phyloP scores from a whole-genome alignment of 1,284 basidiomycete species.

The Schizophyllum amplum region DNA sequence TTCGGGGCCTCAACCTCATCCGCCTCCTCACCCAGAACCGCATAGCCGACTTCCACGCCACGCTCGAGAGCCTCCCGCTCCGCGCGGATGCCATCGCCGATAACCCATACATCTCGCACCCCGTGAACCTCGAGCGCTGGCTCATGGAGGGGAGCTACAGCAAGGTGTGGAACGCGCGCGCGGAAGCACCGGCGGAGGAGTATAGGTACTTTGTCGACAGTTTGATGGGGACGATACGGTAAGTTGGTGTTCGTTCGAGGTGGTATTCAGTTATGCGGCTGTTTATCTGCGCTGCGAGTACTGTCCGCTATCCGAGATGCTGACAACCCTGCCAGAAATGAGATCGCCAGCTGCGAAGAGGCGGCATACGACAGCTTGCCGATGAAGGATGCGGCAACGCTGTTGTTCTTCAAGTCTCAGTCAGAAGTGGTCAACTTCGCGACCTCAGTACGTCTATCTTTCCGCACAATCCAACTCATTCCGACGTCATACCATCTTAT shows the following conservation, averaged over 20 bases:
- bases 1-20: constrained; percentile 91
- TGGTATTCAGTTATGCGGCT: background rate
- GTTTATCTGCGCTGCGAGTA: constrained; percentile 1
- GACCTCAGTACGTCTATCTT: background rate
- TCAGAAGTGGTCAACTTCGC: constrained; percentile 76
- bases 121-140: constrained; percentile 91
- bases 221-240: constrained; percentile 90
- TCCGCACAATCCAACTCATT: too few species aligned
- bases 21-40: constrained; percentile 92
- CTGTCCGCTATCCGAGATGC: background rate
- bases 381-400: constrained; percentile 78
- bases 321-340: constrained; percentile 49
- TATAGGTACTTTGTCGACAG: constrained; percentile 89
- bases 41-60: constrained; percentile 98
- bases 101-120: constrained; percentile 78
- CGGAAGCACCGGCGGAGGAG: constrained; percentile 80
- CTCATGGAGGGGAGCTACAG: constrained; percentile 99
- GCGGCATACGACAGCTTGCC: constrained; percentile 84
- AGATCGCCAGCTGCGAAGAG: constrained; percentile 92
- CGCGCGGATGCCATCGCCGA: constrained; percentile 63
- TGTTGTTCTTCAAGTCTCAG: constrained; percentile 80
- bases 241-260: constrained; percentile 11
- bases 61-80: constrained; percentile 89
- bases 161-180: constrained; percentile 94
- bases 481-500: too few species aligned